Evolutionary conservation across 768 basidiomycete species (phyloP).

Genomic region (Russula olivacea): DNA sequence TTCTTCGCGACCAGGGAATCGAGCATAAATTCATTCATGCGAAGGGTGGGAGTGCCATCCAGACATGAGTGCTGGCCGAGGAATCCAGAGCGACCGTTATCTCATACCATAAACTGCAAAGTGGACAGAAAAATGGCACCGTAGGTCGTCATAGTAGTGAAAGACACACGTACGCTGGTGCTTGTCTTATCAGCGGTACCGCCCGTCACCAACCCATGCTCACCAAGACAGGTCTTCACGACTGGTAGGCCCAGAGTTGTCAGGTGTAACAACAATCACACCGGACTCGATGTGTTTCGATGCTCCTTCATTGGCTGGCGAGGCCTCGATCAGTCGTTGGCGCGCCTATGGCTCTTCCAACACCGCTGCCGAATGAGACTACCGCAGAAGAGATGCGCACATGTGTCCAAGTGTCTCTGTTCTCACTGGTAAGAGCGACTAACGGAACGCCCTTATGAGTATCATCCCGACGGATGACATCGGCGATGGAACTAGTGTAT

Average conservation of each 20-base stretch:
- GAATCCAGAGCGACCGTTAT: slow-evolving; percentile 93
- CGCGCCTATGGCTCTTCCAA: slow-evolving; percentile 39
- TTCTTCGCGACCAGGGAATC: slow-evolving; percentile 67
- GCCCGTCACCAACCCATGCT: slow-evolving; percentile 85
- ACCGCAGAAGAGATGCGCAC: slow-evolving; percentile 35
- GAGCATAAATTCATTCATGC: slow-evolving; percentile 91
- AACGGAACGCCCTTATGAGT: slow-evolving; percentile 40
- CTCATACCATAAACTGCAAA: slow-evolving; percentile 81
- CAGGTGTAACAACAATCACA: slow-evolving; percentile 81
- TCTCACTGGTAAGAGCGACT: slow-evolving; percentile 83
- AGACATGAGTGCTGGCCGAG: slow-evolving; percentile 81
- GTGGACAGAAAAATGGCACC: background rate
- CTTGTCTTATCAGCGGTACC: slow-evolving; percentile 94
- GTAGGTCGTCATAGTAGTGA: background rate
- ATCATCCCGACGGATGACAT: slow-evolving; percentile 62
- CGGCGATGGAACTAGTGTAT: slow-evolving; percentile 39
- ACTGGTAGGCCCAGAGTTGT: slow-evolving; percentile 75
- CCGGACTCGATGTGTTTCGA: slow-evolving; percentile 83
- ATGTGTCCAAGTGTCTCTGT: slow-evolving; percentile 86
- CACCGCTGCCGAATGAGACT: slow-evolving; percentile 15
- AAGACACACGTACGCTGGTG: slow-evolving; percentile 64
- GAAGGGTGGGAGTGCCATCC: slow-evolving; percentile 96
- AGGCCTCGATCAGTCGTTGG: slow-evolving; percentile 55
- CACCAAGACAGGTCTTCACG: slow-evolving; percentile 77
- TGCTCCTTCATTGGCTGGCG: slow-evolving; percentile 55